These are phyloP conservation scores for Beauveria varroae DNA, from an alignment of 2,329 filamentous ascomycete species.

Conservation along the genomic window DNA sequence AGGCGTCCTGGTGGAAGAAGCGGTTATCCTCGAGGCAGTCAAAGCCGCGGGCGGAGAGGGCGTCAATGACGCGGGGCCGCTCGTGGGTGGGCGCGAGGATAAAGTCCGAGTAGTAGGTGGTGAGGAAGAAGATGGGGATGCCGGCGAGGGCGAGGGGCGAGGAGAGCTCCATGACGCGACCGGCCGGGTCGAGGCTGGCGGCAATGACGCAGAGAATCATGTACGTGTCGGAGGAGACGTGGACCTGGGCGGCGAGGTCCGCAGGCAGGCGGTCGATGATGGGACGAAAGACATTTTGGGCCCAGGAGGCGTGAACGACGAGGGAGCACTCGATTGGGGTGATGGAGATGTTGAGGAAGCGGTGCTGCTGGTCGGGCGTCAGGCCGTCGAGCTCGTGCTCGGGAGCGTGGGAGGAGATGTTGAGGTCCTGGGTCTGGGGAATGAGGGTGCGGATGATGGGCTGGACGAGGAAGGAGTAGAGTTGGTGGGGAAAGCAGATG, in stretches of 20 bases:
- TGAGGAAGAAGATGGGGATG: conserved; percentile 97
- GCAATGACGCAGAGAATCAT: conserved; percentile 85
- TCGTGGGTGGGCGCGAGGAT: conserved; percentile 79
- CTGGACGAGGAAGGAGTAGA: conserved; percentile 74
- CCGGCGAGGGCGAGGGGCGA: conserved; percentile 84
- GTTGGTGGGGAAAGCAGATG: conserved; percentile 78
- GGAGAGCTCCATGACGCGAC: conserved; percentile 84
- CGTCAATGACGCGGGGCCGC: conserved; percentile 64
- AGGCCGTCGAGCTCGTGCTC: conserved; percentile 38
- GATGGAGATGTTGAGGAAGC: conserved; percentile 88
- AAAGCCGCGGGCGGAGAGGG: conserved; percentile 73
- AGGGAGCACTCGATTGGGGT: conserved; percentile 90
- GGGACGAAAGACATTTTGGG: conserved; percentile 67
- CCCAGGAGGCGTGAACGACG: conserved; percentile 73
- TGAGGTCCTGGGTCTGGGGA: conserved; percentile 46
- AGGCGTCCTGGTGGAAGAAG: conserved; percentile 49
- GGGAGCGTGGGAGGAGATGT: conserved; percentile 27
- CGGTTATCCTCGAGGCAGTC: conserved; percentile 67
- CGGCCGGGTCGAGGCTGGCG: conserved; percentile 83
- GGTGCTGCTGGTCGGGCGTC: conserved; percentile 51
- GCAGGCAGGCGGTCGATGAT: conserved; percentile 56
- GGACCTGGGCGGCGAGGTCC: conserved; percentile 45
- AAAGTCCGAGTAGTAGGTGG: conserved; percentile 96
- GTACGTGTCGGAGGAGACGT: conserved; percentile 76
- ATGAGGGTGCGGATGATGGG: conserved; percentile 81